Evolutionary conservation across 208 protist genomes (phyloP).

Genomic region (Trypanosoma melophagium): DNA sequence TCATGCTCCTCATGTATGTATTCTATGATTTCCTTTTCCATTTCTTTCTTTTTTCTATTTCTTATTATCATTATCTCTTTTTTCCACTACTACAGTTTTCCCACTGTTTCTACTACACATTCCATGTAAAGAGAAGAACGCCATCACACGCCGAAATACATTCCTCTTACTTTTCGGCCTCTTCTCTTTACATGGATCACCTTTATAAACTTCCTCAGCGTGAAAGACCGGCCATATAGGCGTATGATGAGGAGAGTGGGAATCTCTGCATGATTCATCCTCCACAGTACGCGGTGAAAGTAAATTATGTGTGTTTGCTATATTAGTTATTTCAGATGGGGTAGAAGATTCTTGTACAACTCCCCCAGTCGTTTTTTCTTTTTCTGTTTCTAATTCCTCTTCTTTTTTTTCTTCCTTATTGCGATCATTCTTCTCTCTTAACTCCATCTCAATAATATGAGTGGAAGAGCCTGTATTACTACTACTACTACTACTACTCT

Average conservation of each 20-base stretch:
- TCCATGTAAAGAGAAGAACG: conserved; percentile 4
- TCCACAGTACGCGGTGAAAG: too few species aligned
- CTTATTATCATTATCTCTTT: background rate
- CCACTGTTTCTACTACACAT: background rate
- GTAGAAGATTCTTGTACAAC: too few species aligned
- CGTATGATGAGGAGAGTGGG: background rate
- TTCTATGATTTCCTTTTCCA: conserved; percentile 1
- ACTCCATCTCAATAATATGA: too few species aligned
- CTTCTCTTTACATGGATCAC: background rate
- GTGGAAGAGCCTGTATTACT: too few species aligned
- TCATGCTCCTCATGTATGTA: background rate
- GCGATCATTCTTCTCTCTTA: background rate
- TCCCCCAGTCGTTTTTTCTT: too few species aligned
- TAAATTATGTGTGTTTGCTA: too few species aligned
- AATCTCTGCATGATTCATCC: too few species aligned
- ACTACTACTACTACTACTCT: background rate
- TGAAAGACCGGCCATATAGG: conserved; percentile 22
- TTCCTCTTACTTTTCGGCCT: conserved; percentile 1
- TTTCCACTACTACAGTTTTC: background rate
- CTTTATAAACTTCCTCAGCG: conserved; percentile 8
- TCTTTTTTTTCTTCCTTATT: background rate
- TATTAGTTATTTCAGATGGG: too few species aligned
- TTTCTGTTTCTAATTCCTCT: too few species aligned
- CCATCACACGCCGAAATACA: background rate
- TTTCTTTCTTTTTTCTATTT: background rate